These are phyloP conservation scores for Lophiostoma macrostomum DNA, from an alignment of 495 filamentous ascomycete genomes.

Conservation along the genomic window DNA sequence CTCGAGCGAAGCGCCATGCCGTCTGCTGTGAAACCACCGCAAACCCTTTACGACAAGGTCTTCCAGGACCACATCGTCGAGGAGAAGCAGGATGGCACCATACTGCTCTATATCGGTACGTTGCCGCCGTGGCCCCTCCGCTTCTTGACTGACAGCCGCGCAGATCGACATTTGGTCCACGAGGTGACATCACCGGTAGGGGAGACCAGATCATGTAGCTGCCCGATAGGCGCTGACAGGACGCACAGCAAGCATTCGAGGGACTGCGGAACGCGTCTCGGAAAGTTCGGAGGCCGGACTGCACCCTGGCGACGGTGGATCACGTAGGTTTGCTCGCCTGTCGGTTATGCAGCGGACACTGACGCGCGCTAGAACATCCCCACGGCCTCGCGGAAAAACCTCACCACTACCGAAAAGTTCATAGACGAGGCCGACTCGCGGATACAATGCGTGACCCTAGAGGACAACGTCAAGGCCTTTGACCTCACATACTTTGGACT, in stretches of 20 bases:
- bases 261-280: slow-evolving; percentile 83
- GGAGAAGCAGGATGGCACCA: slow-evolving; percentile 86
- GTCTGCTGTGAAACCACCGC: slow-evolving; percentile 67
- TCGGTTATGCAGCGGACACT: slow-evolving; percentile 21
- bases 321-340: slow-evolving; percentile 66
- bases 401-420: slow-evolving; percentile 81
- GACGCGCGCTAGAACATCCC: slow-evolving; percentile 70
- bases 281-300: slow-evolving; percentile 87
- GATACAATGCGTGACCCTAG: slow-evolving; percentile 88
- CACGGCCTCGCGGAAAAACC: slow-evolving; percentile 80
- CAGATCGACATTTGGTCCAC: slow-evolving; percentile 91
- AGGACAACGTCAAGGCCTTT: slow-evolving; percentile 96
- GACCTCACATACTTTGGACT: slow-evolving; percentile 97
- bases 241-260: slow-evolving; percentile 84
- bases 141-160: slow-evolving; percentile 12
- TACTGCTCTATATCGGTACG: slow-evolving; percentile 86
- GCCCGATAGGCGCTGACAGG: slow-evolving; percentile 31
- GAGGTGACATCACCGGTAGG: slow-evolving; percentile 92
- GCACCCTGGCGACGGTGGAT: slow-evolving; percentile 93
- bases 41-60: slow-evolving; percentile 98
- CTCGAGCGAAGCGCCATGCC: slow-evolving; percentile 58
- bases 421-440: slow-evolving; percentile 92
- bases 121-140: slow-evolving; percentile 25
- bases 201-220: neutral
- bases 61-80: slow-evolving; percentile 90